These are phyloP conservation scores for Podila minutissima DNA, from an alignment of 192 early-diverging fungal species.

Conservation along the genomic window DNA sequence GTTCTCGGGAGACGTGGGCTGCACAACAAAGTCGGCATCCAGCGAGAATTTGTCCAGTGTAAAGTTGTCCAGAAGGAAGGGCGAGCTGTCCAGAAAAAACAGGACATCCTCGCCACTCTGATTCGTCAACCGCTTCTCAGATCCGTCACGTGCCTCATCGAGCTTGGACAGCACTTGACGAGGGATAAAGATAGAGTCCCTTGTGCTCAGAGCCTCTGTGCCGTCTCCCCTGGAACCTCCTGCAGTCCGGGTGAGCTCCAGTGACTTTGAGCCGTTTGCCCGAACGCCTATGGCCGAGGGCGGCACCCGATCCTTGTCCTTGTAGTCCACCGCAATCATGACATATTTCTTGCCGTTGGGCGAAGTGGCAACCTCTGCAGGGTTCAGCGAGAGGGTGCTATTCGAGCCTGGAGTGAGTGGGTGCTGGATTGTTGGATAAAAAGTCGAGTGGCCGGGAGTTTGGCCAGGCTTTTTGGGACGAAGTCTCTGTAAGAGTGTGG, in stretches of 20 bases:
- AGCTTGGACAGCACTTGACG: background rate
- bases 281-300: background rate
- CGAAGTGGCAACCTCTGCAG: conserved; percentile 7
- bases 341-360: conserved; percentile 49
- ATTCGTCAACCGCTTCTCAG: conserved; percentile 18
- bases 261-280: background rate
- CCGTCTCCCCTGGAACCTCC: too few relatives aligned
- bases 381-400: background rate
- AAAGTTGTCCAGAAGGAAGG: conserved; percentile 48
- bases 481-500: conserved; percentile 26
- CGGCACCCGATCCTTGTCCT: conserved; percentile 2
- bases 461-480: conserved; percentile 13
- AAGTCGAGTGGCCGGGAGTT: background rate
- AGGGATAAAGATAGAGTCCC: too few relatives aligned
- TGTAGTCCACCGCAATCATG: conserved; percentile 50
- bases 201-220: too few relatives aligned
- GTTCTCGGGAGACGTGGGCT: background rate
- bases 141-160: background rate
- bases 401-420: background rate
- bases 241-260: background rate
- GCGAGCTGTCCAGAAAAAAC: conserved; percentile 28
- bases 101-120: conserved; percentile 35
- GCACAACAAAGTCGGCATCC: conserved; percentile 27
- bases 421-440: background rate
- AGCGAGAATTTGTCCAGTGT: conserved; percentile 1